phyloP scores from a whole-genome alignment of 768 basidiomycete species.

The Hypsizygus marmoreus region DNA sequence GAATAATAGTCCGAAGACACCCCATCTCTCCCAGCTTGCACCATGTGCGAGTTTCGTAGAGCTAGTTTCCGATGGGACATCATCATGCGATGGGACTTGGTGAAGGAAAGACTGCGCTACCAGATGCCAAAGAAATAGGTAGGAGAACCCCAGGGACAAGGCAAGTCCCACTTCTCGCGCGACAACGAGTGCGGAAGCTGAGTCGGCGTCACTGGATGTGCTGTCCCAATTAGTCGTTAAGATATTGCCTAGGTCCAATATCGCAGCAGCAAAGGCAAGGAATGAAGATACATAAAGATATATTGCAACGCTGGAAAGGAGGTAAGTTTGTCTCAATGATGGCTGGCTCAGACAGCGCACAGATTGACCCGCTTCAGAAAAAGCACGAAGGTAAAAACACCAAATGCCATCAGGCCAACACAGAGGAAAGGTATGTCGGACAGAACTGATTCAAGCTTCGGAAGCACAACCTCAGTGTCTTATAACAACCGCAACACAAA shows the following conservation, averaged over 20 bases:
- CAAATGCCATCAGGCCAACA: conserved; percentile 66
- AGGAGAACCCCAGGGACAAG: conserved; percentile 58
- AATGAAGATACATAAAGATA: conserved; percentile 61
- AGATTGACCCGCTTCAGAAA: conserved; percentile 50
- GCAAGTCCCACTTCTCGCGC: conserved; percentile 62
- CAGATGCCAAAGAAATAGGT: conserved; percentile 70
- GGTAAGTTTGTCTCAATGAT: background rate
- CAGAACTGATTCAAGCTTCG: conserved; percentile 56
- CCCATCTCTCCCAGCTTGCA: conserved; percentile 70
- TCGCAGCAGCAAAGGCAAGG: conserved; percentile 60
- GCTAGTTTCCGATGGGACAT: background rate
- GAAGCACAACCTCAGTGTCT: background rate
- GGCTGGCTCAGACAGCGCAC: conserved; percentile 36
- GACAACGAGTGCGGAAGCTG: conserved; percentile 42
- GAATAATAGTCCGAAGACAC: conserved; percentile 50
- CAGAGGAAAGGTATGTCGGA: conserved; percentile 69
- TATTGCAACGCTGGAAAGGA: conserved; percentile 38
- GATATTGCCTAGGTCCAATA: conserved; percentile 62
- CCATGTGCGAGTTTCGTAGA: conserved; percentile 40
- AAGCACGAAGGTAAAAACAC: conserved; percentile 57
- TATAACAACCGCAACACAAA: background rate
- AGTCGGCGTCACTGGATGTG: conserved; percentile 21
- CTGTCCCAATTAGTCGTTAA: conserved; percentile 40
- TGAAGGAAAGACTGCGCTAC: conserved; percentile 56
- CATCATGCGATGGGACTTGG: conserved; percentile 14